Base-by-base conservation (phyloP, 306 rosid genomes). In the Vachellia pachyceras region DNA sequence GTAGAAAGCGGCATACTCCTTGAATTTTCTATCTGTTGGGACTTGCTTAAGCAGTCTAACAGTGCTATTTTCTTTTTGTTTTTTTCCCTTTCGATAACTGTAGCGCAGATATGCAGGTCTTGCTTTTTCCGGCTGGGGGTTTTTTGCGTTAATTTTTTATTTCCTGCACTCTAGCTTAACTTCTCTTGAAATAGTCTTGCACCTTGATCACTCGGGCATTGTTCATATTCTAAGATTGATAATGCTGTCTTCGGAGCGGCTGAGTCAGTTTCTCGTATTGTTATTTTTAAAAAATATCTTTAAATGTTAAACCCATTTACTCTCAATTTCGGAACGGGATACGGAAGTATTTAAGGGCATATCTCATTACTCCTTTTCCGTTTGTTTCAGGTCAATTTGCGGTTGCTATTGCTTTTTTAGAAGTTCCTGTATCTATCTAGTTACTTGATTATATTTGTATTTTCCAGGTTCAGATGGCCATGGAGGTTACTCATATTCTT, bases 1-100 rank as follows among this genome's bases (percentile, higher is more conserved):
- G 54, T 33, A 4, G 72, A 0, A 29, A 69, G 45, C 18, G 23
- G 79, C 39, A 75, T 50, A 50, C 46, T 4, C 10, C 3, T 73
- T 35, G 72, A 12, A 52, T 55, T 86, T 82, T 79, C 11, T 13
- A 71, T 76, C 69, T 52, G 33, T 37, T 69, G 11, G 25, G 12
- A 20, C 22, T 7, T 9, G 5, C 45, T 10, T 8, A 1, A 58
- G 42, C 14, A 15, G 45, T 44, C 33, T 20, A 0, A 37, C 10
- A 50, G 73, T 41, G 44, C 3, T 17, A 9, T 20, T 13, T 1
- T 52, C 18, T 18, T 52, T 52, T 23, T n/a, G 1, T 40, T 18
- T 37, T 29, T 29, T 29, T 29, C 33, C 2, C 35, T 83, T 55
- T 25, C n/a, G 9, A 41, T 8, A 10, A 77, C 63, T 54, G 64